phyloP scores from a whole-genome alignment of 495 filamentous ascomycete species.

The Astrothelium subdiscretum region DNA sequence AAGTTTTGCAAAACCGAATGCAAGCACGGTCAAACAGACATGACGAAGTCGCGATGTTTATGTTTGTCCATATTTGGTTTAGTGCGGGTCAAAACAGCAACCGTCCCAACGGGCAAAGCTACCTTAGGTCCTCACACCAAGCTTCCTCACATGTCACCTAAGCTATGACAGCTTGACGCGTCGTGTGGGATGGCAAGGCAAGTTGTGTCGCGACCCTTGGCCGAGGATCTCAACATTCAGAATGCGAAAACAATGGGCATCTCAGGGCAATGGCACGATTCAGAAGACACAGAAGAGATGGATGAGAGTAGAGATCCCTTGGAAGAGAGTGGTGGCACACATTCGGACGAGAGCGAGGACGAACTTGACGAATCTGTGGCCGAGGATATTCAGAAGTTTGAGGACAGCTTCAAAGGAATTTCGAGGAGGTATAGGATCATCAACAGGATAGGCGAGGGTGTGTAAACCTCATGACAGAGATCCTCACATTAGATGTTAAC shows the following conservation, averaged over 20 bases:
- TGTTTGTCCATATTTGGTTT: neutral
- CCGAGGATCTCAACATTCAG: neutral
- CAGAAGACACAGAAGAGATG: constrained; percentile 28
- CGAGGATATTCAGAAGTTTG: constrained; percentile 78
- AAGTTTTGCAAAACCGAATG: neutral
- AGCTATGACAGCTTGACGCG: neutral
- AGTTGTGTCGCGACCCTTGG: neutral
- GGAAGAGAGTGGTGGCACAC: constrained; percentile 27
- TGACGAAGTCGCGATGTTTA: constrained; percentile 1
- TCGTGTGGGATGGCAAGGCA: neutral
- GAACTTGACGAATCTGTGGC: constrained; percentile 59
- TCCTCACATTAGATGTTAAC: constrained; percentile 9
- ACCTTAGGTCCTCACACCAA: neutral
- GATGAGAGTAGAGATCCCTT: constrained; percentile 30
- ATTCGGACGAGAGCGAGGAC: constrained; percentile 46
- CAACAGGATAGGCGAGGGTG: constrained; percentile 94
- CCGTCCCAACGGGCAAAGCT: neutral
- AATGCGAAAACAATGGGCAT: neutral
- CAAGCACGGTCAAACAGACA: neutral
- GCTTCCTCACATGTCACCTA: neutral
- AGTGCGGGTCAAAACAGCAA: neutral
- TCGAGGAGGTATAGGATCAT: constrained; percentile 75
- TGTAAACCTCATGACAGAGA: neutral
- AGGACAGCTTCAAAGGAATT: constrained; percentile 73
- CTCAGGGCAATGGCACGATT: neutral